These are phyloP conservation scores for Setomelanomma holmii DNA, from an alignment of 2,329 filamentous ascomycete genomes.

Conservation along the genomic window DNA sequence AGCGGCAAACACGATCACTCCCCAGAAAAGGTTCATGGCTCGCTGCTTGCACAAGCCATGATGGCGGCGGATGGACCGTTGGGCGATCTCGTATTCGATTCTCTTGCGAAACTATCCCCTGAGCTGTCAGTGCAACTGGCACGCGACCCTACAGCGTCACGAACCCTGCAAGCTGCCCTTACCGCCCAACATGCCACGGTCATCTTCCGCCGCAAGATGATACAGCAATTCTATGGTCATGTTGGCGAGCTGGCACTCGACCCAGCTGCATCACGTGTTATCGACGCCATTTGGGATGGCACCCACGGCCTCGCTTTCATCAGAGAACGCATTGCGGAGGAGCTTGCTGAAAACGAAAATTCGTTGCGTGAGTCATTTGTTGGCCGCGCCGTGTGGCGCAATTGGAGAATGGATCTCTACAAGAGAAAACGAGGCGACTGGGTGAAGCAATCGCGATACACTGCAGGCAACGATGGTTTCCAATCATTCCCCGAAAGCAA, in stretches of 20 bases:
- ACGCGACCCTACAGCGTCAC: slow-evolving; percentile 64
- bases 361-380: slow-evolving; percentile 68
- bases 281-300: slow-evolving; percentile 70
- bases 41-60: slow-evolving; percentile 81
- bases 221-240: slow-evolving; percentile 67
- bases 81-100: slow-evolving; percentile 73
- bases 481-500: slow-evolving; percentile 56
- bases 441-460: slow-evolving; percentile 65
- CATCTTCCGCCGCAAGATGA: slow-evolving; percentile 68
- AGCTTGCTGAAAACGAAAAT: slow-evolving; percentile 66
- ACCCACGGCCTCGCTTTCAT: slow-evolving; percentile 71
- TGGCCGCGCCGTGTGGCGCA: slow-evolving; percentile 74
- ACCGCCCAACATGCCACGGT: slow-evolving; percentile 60
- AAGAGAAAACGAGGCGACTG: slow-evolving; percentile 69
- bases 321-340: slow-evolving; percentile 70
- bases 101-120: slow-evolving; percentile 60
- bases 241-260: slow-evolving; percentile 68
- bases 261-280: slow-evolving; percentile 69
- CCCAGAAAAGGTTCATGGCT: slow-evolving; percentile 75
- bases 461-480: slow-evolving; percentile 59
- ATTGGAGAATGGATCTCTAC: slow-evolving; percentile 77
- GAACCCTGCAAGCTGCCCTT: slow-evolving; percentile 70
- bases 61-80: slow-evolving; percentile 75
- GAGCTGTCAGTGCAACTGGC: slow-evolving; percentile 66
- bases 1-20: slow-evolving; percentile 39